Conservation (phyloP, 306 rosid genomes). For the Pachyrhizus erosus region DNA sequence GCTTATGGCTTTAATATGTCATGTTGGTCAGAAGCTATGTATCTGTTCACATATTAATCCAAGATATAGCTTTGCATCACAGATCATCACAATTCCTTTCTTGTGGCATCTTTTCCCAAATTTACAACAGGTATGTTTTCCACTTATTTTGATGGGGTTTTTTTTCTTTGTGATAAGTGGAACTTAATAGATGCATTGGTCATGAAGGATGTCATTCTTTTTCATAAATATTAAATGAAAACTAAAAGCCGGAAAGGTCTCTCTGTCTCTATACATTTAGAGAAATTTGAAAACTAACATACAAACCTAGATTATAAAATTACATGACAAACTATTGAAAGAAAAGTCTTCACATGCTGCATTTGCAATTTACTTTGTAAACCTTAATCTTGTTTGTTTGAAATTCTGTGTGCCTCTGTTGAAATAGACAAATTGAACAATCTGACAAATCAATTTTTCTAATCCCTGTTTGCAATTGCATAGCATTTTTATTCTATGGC, state of each 20-base stretch:
- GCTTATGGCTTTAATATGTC: not conserved
- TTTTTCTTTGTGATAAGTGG: conserved; percentile 5
- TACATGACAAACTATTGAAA: not conserved
- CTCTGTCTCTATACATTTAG: not conserved
- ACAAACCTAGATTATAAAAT: not conserved
- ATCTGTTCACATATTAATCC: not conserved
- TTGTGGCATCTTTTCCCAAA: conserved; percentile 11
- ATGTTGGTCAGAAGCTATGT: conserved; percentile 6
- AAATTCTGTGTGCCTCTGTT: not conserved
- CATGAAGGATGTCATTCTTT: not conserved
- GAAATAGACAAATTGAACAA: not conserved
- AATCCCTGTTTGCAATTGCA: not conserved
- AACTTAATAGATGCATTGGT: not conserved
- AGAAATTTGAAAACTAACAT: not conserved
- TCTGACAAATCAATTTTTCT: not conserved
- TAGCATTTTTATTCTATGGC: not conserved
- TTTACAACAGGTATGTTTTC: not conserved
- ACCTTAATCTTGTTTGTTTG: not conserved
- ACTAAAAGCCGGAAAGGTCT: not conserved
- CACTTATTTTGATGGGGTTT: not conserved
- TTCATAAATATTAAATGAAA: not conserved
- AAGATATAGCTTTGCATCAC: conserved; percentile 4
- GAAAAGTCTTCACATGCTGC: not conserved
- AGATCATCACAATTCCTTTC: conserved; percentile 16
- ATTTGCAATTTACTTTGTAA: not conserved